Evolutionary conservation across 768 basidiomycete species (phyloP).

Genomic region (Calocybe indica): DNA sequence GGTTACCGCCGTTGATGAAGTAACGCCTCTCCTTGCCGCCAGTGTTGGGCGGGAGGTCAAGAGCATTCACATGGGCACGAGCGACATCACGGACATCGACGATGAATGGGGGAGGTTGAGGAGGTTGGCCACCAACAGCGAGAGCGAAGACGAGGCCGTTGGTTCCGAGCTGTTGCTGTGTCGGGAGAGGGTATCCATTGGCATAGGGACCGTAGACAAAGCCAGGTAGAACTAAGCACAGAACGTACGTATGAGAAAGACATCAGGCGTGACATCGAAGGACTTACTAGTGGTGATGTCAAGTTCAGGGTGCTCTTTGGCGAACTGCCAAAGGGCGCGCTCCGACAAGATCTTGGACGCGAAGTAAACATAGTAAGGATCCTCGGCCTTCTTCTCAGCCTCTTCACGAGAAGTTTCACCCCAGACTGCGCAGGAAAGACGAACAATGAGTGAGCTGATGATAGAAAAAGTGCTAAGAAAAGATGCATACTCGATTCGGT

Average conservation of each 20-base stretch:
- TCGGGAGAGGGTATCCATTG: constrained; percentile 22
- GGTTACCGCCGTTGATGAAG: constrained; percentile 19
- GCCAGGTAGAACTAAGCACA: constrained; percentile 26
- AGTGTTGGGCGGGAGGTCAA: constrained; percentile 17
- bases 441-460: not conserved
- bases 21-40: constrained; percentile 20
- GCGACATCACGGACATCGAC: constrained; percentile 33
- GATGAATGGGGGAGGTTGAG: constrained; percentile 20
- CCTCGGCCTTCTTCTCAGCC: constrained; percentile 17
- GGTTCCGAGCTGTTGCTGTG: constrained; percentile 18
- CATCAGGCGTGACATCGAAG: not conserved
- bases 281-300: constrained; percentile 32
- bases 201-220: constrained; percentile 33
- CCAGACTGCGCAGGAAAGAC: constrained; percentile 22
- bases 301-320: constrained; percentile 28
- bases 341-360: constrained; percentile 37
- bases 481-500: constrained; percentile 13
- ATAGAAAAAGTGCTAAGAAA: not conserved
- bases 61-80: constrained; percentile 25
- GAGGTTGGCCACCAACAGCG: constrained; percentile 17
- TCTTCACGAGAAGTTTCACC: constrained; percentile 25
- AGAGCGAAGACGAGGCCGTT: constrained; percentile 22
- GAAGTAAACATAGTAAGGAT: constrained; percentile 30
- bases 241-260: not conserved
- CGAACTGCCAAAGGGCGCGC: constrained; percentile 35